A percentile compares a stretch with the other conserved stretches of the same genome.
These are phyloP conservation scores for Teunomyces stri DNA, from an alignment of 805 yeast species.

Conservation along the genomic window DNA sequence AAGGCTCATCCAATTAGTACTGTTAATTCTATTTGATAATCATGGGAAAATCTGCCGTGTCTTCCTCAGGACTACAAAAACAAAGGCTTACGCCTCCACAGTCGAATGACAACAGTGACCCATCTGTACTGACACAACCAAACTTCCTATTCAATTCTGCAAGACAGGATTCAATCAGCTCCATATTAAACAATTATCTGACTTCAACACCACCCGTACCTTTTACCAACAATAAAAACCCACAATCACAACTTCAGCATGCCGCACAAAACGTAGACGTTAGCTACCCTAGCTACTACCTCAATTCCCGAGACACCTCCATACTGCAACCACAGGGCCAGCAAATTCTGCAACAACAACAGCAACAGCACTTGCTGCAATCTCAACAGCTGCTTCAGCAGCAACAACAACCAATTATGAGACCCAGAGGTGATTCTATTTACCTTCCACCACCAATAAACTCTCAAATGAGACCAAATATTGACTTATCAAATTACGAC, in stretches of 20 bases:
- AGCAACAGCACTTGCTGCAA: conserved; percentile 3
- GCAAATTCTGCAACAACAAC: neutral
- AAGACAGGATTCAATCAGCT: conserved; percentile 29
- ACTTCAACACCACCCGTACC: conserved; percentile 3
- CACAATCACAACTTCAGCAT: conserved; percentile 2
- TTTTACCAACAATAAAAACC: conserved; percentile 1
- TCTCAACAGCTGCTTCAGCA: conserved; percentile 5
- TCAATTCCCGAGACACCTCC: conserved; percentile 5
- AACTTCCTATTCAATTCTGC: conserved; percentile 25
- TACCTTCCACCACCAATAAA: conserved; percentile 37
- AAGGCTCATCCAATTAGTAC: neutral
- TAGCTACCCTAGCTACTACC: conserved; percentile 8
- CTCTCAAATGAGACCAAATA: conserved; percentile 10
- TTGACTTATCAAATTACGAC: conserved; percentile 1
- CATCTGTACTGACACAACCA: conserved; percentile 10
- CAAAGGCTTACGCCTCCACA: conserved; percentile 1
- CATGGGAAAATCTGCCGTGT: conserved; percentile 4
- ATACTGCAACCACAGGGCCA: conserved; percentile 9
- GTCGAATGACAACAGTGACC: conserved; percentile 4
- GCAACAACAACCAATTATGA: conserved; percentile 3
- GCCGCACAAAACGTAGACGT: conserved; percentile 5
- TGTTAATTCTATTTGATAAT: neutral
- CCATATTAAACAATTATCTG: conserved; percentile 23
- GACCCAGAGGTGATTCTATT: conserved; percentile 39
- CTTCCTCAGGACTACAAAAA: conserved; percentile 3